Conservation (phyloP, 2,329 filamentous ascomycete genomes). For the Beauveria caledonica region DNA sequence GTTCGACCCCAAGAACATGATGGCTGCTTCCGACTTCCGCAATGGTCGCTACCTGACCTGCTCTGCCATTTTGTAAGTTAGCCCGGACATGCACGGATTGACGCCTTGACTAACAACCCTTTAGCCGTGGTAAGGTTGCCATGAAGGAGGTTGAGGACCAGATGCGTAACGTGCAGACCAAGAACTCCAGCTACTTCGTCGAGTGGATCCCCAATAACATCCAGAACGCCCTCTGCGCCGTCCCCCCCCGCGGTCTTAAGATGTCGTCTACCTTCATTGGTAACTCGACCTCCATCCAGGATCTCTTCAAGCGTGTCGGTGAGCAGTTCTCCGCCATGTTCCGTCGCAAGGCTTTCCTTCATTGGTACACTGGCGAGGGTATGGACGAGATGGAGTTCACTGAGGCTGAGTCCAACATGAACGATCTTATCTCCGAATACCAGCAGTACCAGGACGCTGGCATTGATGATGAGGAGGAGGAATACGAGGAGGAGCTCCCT, state of each 20-base stretch:
- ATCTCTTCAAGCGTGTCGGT: constrained; percentile 99
- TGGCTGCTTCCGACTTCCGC: constrained; percentile 99
- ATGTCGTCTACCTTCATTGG: constrained; percentile 99
- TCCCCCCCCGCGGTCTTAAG: constrained; percentile 93
- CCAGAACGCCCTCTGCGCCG: constrained; percentile 97
- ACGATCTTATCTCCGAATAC: constrained; percentile 98
- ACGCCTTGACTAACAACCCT: constrained; percentile 12
- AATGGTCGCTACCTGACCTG: constrained; percentile 99
- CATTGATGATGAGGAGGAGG: constrained; percentile 82
- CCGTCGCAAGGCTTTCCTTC: constrained; percentile 99
- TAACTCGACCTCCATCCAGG: constrained; percentile 99
- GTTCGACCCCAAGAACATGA: constrained; percentile 99
- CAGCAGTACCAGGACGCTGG: constrained; percentile 99
- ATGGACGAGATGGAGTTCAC: constrained; percentile 99
- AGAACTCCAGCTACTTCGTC: constrained; percentile 99
- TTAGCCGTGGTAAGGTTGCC: constrained; percentile 91
- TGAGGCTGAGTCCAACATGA: constrained; percentile 99
- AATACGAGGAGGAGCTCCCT: constrained; percentile 31
- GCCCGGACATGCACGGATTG: neutral
- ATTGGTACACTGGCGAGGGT: constrained; percentile 99
- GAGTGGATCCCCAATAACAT: constrained; percentile 99
- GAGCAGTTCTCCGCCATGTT: constrained; percentile 99
- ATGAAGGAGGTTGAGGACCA: constrained; percentile 99
- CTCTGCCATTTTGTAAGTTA: constrained; percentile 87
- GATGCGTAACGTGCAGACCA: constrained; percentile 99